Base-by-base conservation (phyloP, 306 rosid genomes). In the Purshia tridentata region DNA sequence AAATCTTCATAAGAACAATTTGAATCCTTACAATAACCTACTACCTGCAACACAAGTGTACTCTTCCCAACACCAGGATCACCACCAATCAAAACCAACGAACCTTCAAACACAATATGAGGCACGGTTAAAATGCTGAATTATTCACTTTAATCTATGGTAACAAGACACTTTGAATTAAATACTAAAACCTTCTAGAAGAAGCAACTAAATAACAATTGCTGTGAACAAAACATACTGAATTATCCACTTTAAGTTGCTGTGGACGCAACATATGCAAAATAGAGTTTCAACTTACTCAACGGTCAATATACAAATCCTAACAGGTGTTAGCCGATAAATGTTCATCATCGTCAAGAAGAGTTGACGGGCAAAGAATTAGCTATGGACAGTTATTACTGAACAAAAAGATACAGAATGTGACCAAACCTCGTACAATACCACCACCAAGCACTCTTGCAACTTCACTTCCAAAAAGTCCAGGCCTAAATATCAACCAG, bases 11-110 rank as follows among this genome's bases (percentile, higher is more conserved):
- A 19, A 35, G 23, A 59, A 14, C 16, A 54, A 29, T 52, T n/a
- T 42, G 46, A 44, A 78, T 72, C 78, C 75, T 60, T 16, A 72
- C 59, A 55, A 41, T 42, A 42, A 65, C 22, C 4, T 57, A 52
- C 19, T 74, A 94, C 98, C 98, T 94, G 98, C 88, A 94, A 78
- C 80, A 85, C 19, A 71, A 91, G 84, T n/a, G 98, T 94, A 81
- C 98, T 94, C 85, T 94, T 94, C 78, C 98, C 98, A 80, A 94
- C 88, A 72, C 98, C 98, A 75, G 98, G 97, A 78, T 94, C 98
- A 66, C 98, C 98, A 45, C 98, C 88, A 69, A 94, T 80, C 74
- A 94, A 85, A 81, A 81, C 84, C 85, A 94, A 82, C 71, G 96
- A 94, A 72, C 98, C 98, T 93, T 84, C 78, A 82, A 84, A 77